Percentiles rank a stretch among this genome's conserved stretches.
These are phyloP conservation scores for Austropuccinia psidii DNA, from an alignment of 1,284 basidiomycete species.

Conservation along the genomic window DNA sequence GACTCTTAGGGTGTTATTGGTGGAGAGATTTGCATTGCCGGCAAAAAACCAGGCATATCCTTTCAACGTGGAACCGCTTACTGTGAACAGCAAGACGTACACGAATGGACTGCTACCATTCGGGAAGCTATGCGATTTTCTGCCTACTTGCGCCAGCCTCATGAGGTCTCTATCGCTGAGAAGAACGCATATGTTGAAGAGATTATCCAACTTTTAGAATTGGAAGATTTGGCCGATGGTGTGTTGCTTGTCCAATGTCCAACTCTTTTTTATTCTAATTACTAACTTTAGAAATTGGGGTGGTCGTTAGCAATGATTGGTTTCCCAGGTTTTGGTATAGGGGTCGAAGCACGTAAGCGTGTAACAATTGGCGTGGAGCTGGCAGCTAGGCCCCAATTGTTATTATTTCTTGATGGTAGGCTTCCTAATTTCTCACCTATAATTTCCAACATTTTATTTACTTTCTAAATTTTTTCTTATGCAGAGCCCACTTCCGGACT, in stretches of 20 bases:
- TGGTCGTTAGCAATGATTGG: slow-evolving; percentile 41
- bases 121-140: slow-evolving; percentile 57
- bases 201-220: slow-evolving; percentile 53
- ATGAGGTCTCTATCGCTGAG: slow-evolving; percentile 51
- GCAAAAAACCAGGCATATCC: slow-evolving; percentile 50
- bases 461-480: background rate
- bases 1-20: slow-evolving; percentile 42
- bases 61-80: slow-evolving; percentile 55
- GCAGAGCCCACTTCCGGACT: slow-evolving; percentile 61
- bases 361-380: slow-evolving; percentile 59
- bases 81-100: slow-evolving; percentile 54
- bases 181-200: slow-evolving; percentile 55
- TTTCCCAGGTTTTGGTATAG: slow-evolving; percentile 52
- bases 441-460: background rate
- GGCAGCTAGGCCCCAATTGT: slow-evolving; percentile 49
- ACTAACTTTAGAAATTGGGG: background rate
- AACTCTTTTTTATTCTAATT: background rate
- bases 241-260: slow-evolving; percentile 48
- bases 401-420: slow-evolving; percentile 34
- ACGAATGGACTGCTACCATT: slow-evolving; percentile 68
- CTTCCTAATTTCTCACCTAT: background rate
- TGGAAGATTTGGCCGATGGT: slow-evolving; percentile 53
- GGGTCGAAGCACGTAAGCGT: slow-evolving; percentile 55
- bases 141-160: slow-evolving; percentile 56
- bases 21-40: slow-evolving; percentile 53